Percentiles rank a stretch among this genome's conserved stretches.
phyloP scores from a whole-genome alignment of 2,329 filamentous ascomycete species.

The Aotearoamyces nothofagi region DNA sequence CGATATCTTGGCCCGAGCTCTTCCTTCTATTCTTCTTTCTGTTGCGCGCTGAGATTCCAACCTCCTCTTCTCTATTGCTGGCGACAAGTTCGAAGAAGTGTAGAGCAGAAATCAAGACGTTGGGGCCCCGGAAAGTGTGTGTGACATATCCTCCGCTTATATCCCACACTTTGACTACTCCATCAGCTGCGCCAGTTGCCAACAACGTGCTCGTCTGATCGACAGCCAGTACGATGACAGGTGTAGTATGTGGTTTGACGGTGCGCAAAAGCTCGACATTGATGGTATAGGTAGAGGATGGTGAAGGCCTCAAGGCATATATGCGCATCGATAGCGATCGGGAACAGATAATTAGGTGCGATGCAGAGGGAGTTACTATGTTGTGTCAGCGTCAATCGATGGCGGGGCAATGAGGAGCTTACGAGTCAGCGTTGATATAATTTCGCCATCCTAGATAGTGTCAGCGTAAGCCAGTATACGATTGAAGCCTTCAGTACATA shows the following conservation, averaged over 20 bases:
- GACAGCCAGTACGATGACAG: slow-evolving; percentile 72
- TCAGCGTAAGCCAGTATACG: slow-evolving; percentile 15
- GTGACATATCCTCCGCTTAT: slow-evolving; percentile 80
- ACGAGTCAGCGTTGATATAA: slow-evolving; percentile 61
- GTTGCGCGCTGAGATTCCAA: slow-evolving; percentile 22
- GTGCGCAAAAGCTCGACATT: slow-evolving; percentile 59
- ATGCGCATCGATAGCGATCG: slow-evolving; percentile 94
- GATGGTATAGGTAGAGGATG: slow-evolving; percentile 37
- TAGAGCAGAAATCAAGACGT: slow-evolving; percentile 78
- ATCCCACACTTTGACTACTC: slow-evolving; percentile 93
- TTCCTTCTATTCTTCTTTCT: slow-evolving; percentile 27
- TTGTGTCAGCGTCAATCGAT: slow-evolving; percentile 9
- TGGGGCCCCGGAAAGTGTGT: slow-evolving; percentile 88
- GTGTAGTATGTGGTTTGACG: slow-evolving; percentile 78
- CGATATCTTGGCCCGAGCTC: slow-evolving; percentile 26
- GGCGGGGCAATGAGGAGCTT: slow-evolving; percentile 11
- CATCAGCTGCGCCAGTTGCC: slow-evolving; percentile 86
- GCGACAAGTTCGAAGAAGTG: slow-evolving; percentile 72
- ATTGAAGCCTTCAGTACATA: slow-evolving; percentile 28
- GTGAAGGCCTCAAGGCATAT: slow-evolving; percentile 52
- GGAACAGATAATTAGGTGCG: slow-evolving; percentile 82
- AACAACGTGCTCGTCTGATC: slow-evolving; percentile 81
- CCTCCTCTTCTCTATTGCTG: slow-evolving; percentile 22
- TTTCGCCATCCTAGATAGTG: slow-evolving; percentile 53
- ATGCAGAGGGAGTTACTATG: slow-evolving; percentile 71